Conservation (phyloP, 495 filamentous ascomycete genomes). For the Friedmanniomyces endolithicus region DNA sequence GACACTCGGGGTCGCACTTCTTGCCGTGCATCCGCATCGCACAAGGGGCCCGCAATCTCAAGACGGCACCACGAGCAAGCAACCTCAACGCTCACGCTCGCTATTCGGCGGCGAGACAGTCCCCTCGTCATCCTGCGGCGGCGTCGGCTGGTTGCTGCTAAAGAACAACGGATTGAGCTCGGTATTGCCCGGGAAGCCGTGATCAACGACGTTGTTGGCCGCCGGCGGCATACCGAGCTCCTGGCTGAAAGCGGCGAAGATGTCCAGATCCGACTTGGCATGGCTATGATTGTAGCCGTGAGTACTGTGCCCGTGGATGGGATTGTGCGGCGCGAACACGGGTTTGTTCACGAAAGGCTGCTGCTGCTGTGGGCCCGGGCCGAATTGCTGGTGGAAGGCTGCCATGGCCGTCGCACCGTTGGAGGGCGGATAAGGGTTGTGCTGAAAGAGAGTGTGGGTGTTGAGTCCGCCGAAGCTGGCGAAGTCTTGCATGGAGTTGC, state of each 20-base stretch:
- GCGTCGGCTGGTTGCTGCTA: constrained; percentile 9
- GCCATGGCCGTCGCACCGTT: neutral
- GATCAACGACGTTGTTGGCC: neutral
- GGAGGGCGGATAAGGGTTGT: neutral
- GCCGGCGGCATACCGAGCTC: neutral
- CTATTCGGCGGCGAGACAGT: constrained; percentile 16
- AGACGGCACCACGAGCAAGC: no score
- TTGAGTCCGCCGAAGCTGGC: constrained; percentile 14
- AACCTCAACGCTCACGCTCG: neutral
- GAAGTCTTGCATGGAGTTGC: neutral
- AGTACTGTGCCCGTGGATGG: neutral
- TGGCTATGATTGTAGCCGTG: neutral
- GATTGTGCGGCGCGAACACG: neutral
- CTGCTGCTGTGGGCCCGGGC: neutral
- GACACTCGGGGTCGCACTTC: no score
- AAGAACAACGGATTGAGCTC: constrained; percentile 17
- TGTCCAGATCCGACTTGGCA: neutral
- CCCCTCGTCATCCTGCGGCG: constrained; percentile 13
- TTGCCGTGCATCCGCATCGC: no score
- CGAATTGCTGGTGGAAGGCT: constrained; percentile 8
- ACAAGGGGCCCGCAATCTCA: no score
- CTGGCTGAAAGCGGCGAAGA: neutral
- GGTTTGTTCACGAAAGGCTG: neutral
- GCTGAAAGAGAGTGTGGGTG: constrained; percentile 2
- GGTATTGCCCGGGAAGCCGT: neutral